These are phyloP conservation scores for Tolypocladium tropicale DNA, from an alignment of 2,329 filamentous ascomycete genomes.

Conservation along the genomic window DNA sequence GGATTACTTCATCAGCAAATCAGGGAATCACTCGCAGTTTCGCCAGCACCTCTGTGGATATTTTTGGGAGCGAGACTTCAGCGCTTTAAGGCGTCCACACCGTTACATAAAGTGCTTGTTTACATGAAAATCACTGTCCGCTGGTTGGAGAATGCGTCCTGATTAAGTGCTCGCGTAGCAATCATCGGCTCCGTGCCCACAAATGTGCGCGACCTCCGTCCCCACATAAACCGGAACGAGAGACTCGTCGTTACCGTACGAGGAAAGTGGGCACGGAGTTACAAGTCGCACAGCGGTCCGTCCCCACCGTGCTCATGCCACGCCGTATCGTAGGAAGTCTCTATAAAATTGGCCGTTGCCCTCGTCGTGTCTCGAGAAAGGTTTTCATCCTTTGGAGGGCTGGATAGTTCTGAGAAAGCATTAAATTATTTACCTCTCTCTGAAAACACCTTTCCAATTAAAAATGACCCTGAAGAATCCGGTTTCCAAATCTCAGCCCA, in stretches of 20 bases:
- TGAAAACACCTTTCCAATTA: no score
- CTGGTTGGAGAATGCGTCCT: no score
- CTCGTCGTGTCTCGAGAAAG: not conserved
- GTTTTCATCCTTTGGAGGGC: not conserved
- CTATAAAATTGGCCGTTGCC: not conserved
- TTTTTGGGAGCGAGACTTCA: not conserved
- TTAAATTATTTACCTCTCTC: no score
- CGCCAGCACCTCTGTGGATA: not conserved
- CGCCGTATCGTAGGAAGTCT: not conserved
- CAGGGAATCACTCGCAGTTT: not conserved
- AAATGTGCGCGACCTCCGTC: no score
- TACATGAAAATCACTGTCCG: no score
- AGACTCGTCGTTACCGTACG: not conserved
- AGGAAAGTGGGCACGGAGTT: not conserved
- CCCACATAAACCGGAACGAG: no score
- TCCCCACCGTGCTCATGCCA: not conserved
- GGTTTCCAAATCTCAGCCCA: not conserved
- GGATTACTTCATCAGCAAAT: not conserved
- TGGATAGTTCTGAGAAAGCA: no score
- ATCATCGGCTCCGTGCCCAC: not conserved
- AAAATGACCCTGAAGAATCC: not conserved
- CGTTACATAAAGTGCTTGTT: not conserved
- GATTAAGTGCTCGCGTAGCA: no score
- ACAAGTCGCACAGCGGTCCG: not conserved
- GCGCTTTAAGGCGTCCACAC: no score